These are phyloP conservation scores for Pseudomonodictys pantanalensis DNA, from an alignment of 495 filamentous ascomycete genomes.

Conservation along the genomic window DNA sequence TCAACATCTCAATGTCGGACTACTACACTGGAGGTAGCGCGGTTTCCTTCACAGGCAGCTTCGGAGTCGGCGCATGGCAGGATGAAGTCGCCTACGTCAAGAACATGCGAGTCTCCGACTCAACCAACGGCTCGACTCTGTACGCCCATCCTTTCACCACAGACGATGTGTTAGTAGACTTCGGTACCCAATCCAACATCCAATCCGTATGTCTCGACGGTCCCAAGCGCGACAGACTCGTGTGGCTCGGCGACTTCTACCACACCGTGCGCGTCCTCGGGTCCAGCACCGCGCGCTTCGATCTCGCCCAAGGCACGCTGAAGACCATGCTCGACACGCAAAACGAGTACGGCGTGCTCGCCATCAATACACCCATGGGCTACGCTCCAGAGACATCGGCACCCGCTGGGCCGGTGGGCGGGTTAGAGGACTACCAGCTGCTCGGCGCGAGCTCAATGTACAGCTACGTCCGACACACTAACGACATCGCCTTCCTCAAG, in stretches of 20 bases:
- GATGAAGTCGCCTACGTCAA: slow-evolving; percentile 39
- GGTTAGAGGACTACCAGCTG: neutral
- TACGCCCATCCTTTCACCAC: neutral
- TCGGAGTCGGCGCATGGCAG: slow-evolving; percentile 40
- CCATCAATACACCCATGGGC: neutral
- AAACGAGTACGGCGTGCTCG: neutral
- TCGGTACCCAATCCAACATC: slow-evolving; percentile 30
- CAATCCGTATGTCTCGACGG: slow-evolving; percentile 39
- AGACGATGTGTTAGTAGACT: neutral
- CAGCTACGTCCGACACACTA: neutral
- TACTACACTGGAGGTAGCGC: neutral
- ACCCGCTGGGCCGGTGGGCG: too few relatives aligned
- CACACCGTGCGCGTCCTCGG: slow-evolving; percentile 14
- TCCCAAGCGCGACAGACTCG: slow-evolving; percentile 35
- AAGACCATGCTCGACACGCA: slow-evolving; percentile 1
- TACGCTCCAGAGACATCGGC: neutral
- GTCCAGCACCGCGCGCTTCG: slow-evolving; percentile 5
- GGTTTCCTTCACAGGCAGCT: slow-evolving; percentile 28
- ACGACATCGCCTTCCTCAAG: neutral
- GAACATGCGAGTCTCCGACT: slow-evolving; percentile 35
- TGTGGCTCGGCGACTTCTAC: slow-evolving; percentile 29
- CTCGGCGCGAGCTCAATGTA: neutral
- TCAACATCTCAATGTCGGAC: neutral
- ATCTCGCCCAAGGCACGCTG: slow-evolving; percentile 17
- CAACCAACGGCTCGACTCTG: neutral